Percentiles rank a stretch among this genome's conserved stretches.
Evolutionary conservation across 129 eudicot genomes (phyloP).

Genomic region (carrot (Daucus carota)): DNA sequence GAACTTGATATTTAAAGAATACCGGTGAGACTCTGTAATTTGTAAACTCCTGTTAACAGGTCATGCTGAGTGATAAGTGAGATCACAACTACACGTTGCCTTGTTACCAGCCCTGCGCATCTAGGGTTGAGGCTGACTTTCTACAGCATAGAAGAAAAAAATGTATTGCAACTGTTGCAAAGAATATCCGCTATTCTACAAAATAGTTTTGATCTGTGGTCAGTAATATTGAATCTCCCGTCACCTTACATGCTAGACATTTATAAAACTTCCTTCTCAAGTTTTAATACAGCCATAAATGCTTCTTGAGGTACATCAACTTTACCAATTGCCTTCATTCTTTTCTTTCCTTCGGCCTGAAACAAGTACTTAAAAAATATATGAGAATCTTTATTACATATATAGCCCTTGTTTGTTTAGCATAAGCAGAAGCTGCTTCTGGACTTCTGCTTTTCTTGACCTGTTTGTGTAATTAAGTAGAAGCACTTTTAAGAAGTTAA

Average conservation of each 20-base stretch:
- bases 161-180: not conserved
- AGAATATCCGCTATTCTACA: not conserved
- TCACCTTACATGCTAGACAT: slow-evolving; percentile 5
- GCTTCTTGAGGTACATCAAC: slow-evolving; percentile 99
- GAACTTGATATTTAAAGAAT: too few species aligned
- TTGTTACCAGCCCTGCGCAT: too few species aligned
- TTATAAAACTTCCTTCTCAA: slow-evolving; percentile 84
- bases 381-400: too few species aligned
- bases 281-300: slow-evolving; percentile 95
- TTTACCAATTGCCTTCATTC: slow-evolving; percentile 92
- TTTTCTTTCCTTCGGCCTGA: slow-evolving; percentile 95
- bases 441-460: too few species aligned
- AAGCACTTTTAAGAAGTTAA: too few species aligned
- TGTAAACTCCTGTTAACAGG: too few species aligned
- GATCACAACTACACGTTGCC: too few species aligned
- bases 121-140: not conserved
- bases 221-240: not conserved
- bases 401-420: too few species aligned
- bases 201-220: not conserved
- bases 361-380: not conserved
- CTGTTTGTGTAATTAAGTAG: too few species aligned
- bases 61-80: too few species aligned
- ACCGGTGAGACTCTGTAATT: too few species aligned
- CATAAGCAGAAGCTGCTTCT: too few species aligned
- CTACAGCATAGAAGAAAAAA: not conserved